phyloP scores from a whole-genome alignment of 1,139 yeast genomes.

The Magnusiomyces fungicola region DNA sequence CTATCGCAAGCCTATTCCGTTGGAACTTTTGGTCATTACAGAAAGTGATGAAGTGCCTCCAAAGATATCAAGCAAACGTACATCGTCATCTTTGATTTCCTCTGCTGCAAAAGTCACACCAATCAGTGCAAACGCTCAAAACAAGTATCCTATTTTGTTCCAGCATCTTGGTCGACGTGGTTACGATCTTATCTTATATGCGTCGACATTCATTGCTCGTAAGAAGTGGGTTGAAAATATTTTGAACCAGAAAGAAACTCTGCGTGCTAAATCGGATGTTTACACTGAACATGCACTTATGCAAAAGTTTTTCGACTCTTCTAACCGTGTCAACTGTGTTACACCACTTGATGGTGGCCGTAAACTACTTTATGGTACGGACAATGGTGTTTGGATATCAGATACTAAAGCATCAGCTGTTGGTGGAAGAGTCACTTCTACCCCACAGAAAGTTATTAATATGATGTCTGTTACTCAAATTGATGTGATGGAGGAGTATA shows the following conservation, averaged over 20 bases:
- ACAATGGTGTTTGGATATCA: constrained; percentile 81
- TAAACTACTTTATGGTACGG: constrained; percentile 83
- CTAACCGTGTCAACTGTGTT: constrained; percentile 82
- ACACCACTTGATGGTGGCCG: constrained; percentile 95
- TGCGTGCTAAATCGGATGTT: constrained; percentile 68
- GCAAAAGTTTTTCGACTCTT: constrained; percentile 57
- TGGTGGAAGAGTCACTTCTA: constrained; percentile 50
- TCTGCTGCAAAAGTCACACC: constrained; percentile 20
- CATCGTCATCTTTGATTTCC: constrained; percentile 41
- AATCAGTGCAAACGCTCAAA: constrained; percentile 24
- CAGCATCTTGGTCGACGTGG: constrained; percentile 55
- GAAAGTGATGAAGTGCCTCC: constrained; percentile 74
- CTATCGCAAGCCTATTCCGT: constrained; percentile 66
- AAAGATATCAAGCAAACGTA: constrained; percentile 34
- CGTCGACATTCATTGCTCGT: constrained; percentile 61
- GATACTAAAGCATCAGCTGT: constrained; percentile 33
- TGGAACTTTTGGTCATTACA: constrained; percentile 71
- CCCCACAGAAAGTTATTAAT: constrained; percentile 72
- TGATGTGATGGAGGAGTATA: constrained; percentile 88
- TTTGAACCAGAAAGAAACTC: constrained; percentile 65
- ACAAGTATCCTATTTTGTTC: constrained; percentile 44
- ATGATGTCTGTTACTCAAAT: constrained; percentile 78
- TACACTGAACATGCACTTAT: constrained; percentile 67
- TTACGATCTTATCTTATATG: constrained; percentile 60
- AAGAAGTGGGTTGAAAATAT: constrained; percentile 76